phyloP scores from a whole-genome alignment of 371 early-diverging fungal genomes.

The Gilbertella persicaria region DNA sequence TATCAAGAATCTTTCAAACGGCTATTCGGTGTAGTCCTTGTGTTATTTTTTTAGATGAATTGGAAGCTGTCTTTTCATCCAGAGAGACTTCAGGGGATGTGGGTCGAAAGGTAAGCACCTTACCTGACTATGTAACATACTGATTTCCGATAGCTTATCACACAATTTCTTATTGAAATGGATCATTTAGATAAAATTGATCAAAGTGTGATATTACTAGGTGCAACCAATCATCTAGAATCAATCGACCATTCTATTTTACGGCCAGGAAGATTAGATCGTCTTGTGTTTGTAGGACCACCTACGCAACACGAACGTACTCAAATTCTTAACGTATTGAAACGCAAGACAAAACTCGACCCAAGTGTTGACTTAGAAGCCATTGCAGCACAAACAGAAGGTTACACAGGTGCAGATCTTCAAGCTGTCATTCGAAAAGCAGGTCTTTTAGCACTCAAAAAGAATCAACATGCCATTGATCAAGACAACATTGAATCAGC shows the following conservation, averaged over 20 bases:
- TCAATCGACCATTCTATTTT: conserved; percentile 79
- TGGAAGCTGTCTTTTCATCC: conserved; percentile 87
- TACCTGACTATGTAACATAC: not conserved
- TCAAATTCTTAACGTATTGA: conserved; percentile 72
- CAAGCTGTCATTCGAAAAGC: conserved; percentile 81
- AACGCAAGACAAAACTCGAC: conserved; percentile 50
- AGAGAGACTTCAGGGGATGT: conserved; percentile 62
- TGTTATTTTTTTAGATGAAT: conserved; percentile 98
- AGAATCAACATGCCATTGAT: not conserved
- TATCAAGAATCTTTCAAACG: conserved; percentile 84
- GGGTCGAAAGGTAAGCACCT: conserved; percentile 56
- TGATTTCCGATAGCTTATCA: conserved; percentile 49
- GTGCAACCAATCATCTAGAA: conserved; percentile 91
- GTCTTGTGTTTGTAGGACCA: conserved; percentile 72
- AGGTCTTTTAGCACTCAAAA: conserved; percentile 59
- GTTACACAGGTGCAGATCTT: conserved; percentile 84
- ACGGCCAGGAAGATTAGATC: conserved; percentile 91
- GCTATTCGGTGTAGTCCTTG: conserved; percentile 92
- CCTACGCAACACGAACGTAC: conserved; percentile 71
- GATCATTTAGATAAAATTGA: conserved; percentile 61
- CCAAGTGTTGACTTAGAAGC: conserved; percentile 52
- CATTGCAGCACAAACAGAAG: conserved; percentile 52
- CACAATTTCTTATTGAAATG: conserved; percentile 80
- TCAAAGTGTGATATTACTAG: conserved; percentile 67
- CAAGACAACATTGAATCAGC: conserved; percentile 18